phyloP scores from a whole-genome alignment of 306 rosid genomes.

The Fragaria ananassa region DNA sequence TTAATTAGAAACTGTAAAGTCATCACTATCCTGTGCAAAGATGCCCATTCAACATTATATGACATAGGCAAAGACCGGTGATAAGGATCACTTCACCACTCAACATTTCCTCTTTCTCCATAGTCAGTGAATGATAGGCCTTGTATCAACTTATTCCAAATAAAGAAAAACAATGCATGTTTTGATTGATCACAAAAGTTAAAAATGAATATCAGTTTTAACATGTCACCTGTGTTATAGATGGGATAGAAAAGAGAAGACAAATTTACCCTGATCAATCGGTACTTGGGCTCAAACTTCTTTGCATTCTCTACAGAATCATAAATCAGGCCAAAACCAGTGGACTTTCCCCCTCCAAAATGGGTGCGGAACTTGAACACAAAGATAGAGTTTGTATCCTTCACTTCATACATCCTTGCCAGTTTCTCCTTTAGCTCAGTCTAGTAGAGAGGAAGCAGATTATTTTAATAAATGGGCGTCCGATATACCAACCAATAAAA shows the following conservation, averaged over 20 bases:
- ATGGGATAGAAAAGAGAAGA: not conserved
- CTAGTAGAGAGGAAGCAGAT: constrained; percentile 30
- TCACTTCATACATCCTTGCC: constrained; percentile 71
- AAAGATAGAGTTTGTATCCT: constrained; percentile 72
- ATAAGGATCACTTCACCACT: not conserved
- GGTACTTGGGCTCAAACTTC: constrained; percentile 93
- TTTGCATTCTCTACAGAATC: constrained; percentile 86
- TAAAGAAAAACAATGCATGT: not conserved
- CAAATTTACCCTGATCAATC: constrained; percentile 79
- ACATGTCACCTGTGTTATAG: not conserved
- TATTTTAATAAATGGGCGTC: not conserved
- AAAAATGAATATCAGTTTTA: not conserved
- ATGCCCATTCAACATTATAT: not conserved
- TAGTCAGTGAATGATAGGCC: not conserved
- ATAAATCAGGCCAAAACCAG: constrained; percentile 86
- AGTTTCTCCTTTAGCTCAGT: constrained; percentile 90
- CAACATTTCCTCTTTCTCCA: not conserved
- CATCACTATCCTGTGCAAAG: not conserved
- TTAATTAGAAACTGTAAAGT: not conserved
- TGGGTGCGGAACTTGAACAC: constrained; percentile 90
- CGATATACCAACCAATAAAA: not conserved
- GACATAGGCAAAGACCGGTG: not conserved
- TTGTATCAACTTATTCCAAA: not conserved
- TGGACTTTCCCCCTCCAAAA: constrained; percentile 95
- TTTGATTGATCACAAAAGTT: not conserved